Percentiles rank a stretch among this genome's conserved stretches.
Evolutionary conservation across 257 asterid species (phyloP).

Genomic region (Rhazya stricta): DNA sequence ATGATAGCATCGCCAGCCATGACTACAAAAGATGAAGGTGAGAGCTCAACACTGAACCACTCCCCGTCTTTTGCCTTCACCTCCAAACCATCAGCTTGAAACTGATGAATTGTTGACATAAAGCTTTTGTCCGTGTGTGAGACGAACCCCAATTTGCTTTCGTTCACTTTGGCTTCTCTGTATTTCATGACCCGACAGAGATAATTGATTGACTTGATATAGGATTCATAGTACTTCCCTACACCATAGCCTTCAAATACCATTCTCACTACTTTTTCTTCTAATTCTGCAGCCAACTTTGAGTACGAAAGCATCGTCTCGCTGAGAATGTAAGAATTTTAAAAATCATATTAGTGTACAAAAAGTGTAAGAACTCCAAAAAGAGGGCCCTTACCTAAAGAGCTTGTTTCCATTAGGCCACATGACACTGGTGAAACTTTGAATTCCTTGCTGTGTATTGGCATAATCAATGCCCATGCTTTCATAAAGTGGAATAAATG

Average conservation of each 20-base stretch:
- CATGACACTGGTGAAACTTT: slow-evolving; percentile 45
- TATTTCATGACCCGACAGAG: slow-evolving; percentile 62
- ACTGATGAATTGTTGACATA: slow-evolving; percentile 69
- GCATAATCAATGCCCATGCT: slow-evolving; percentile 80
- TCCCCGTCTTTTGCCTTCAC: slow-evolving; percentile 57
- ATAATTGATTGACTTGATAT: slow-evolving; percentile 35
- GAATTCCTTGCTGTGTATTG: slow-evolving; percentile 42
- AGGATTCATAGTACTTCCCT: slow-evolving; percentile 43
- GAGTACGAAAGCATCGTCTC: slow-evolving; percentile 38
- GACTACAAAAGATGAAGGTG: slow-evolving; percentile 54
- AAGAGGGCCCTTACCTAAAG: slow-evolving; percentile 36
- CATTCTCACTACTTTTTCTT: slow-evolving; percentile 47
- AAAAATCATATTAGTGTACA: too few species aligned
- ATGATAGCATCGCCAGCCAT: slow-evolving; percentile 82
- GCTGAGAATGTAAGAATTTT: too few species aligned
- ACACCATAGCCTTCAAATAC: slow-evolving; percentile 64
- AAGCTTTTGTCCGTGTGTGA: slow-evolving; percentile 76
- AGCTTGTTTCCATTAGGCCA: slow-evolving; percentile 58
- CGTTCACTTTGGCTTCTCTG: slow-evolving; percentile 33
- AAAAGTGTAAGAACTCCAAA: too few species aligned
- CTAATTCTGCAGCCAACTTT: slow-evolving; percentile 52
- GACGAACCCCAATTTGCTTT: slow-evolving; percentile 50
- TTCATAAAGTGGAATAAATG: slow-evolving; percentile 61
- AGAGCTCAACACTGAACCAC: slow-evolving; percentile 52
- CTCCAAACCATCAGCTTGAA: slow-evolving; percentile 58